Evolutionary conservation across 345 rosid species (phyloP), one percentile per base, ranked within the genome.

Genomic region (Lenwebbia sp.): DNA sequence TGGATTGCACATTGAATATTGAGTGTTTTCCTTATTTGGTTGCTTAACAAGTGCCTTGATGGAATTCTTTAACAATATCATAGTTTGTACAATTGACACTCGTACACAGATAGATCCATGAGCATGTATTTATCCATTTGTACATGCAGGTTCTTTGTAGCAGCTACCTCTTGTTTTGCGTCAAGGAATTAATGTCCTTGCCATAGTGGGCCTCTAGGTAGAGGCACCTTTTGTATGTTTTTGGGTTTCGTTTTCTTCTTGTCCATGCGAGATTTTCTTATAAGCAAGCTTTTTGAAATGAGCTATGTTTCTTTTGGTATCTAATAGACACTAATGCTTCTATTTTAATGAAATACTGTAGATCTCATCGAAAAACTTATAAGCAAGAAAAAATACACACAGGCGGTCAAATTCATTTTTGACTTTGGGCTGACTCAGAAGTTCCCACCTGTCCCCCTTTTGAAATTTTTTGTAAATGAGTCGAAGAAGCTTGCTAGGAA

Each of bases 321-420:
- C 78, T 70, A 70, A 70, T 70, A 70, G 47, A 62, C 53, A 17
- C 78, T 70, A 9, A 70, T 70, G 78, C 47, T 70, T 70, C 41
- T 70, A 22, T 25, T 75, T 65, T 53, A 47, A 28, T 82, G 76
- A 22, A 88, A 56, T 51, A 25, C 87, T 86, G 84, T 93, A 93
- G 96, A 90, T 87, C 87, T 95, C 22, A 86, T 95, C 82, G 88
- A 88, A 78, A 95, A 91, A 87, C 96, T 96, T 74, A 86, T 93
- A 52, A 93, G 86, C 51, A 88, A 44, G 83, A 92, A 90, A 33
- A 93, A 95, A 83, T 87, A 90, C 26, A 86, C 92, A 75, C 83
- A 91, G 76, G 95, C 98, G 37, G 91, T 93, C 82, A 94, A 84
- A 86, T 92, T 93, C 86, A 87, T 92, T 85, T 90, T 92, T 88